phyloP scores from a whole-genome alignment of 106 monocot genomes.

The Dendrobium nobile region DNA sequence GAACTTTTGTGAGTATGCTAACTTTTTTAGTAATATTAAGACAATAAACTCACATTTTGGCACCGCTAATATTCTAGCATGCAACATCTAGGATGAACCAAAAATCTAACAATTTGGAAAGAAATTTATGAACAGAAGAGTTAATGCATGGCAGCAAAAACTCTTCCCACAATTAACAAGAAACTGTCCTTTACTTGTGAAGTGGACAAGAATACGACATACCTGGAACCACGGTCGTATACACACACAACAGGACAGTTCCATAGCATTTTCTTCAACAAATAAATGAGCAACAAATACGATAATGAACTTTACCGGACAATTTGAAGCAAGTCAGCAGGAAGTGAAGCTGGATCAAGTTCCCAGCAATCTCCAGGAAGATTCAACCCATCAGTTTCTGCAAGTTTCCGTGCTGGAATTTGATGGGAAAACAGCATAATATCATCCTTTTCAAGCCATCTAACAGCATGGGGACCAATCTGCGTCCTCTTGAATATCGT shows the following conservation, averaged over 20 bases:
- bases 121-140: neutral
- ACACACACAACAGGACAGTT: neutral
- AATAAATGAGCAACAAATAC: neutral
- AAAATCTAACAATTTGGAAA: neutral
- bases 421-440: slow-evolving; percentile 68
- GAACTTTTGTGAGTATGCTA: too few relatives aligned
- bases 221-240: neutral
- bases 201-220: neutral
- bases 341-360: slow-evolving; percentile 90
- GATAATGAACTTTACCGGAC: slow-evolving; percentile 6
- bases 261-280: slow-evolving; percentile 1
- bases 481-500: slow-evolving; percentile 66
- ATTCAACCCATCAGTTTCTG: slow-evolving; percentile 33
- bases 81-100: neutral
- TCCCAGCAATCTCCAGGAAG: slow-evolving; percentile 82
- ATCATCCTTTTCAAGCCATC: slow-evolving; percentile 52
- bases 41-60: too few relatives aligned
- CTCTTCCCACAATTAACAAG: neutral
- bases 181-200: neutral
- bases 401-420: slow-evolving; percentile 64
- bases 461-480: slow-evolving; percentile 63
- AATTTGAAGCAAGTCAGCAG: slow-evolving; percentile 36
- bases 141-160: neutral
- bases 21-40: too few relatives aligned
- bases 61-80: too few relatives aligned